Evolutionary conservation across 2,329 filamentous ascomycete species (phyloP), one percentile per base, ranked within the genome.

Genomic region (Cladosporium sp.): DNA sequence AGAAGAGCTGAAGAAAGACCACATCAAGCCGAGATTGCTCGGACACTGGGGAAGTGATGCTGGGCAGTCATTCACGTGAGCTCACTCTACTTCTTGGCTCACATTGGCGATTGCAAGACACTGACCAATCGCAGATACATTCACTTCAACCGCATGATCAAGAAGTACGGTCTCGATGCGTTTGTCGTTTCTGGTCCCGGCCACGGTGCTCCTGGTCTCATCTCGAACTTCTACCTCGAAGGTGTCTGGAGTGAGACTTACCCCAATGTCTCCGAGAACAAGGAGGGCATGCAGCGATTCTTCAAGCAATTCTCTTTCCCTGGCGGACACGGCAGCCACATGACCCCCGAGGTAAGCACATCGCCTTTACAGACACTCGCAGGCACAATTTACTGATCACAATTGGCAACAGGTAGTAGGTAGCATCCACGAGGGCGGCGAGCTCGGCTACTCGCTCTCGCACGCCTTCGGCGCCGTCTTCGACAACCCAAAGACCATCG

Each of bases 301-400:
- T 89, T 90, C 80, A 89, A 89, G 72, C 81, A 85, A 59, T 91
- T 91, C 72, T 89, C 86, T 1, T 90, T 90, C 70, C 87, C 87
- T 0, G 86, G 87, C 14, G 87, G 87, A 51, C 84, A 89, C 61
- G 86, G 86, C 51, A 87, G 83, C 16, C 87, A 90, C 66, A 86
- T 85, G 52, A 90, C 86, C 1, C 86, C 86, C 1, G 86, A 91
- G 71, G 89, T 86, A 0, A 86, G 87, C 0, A 86, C 86, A 43
- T 85, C 81, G 63, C 77, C 8, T n/a, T 14, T 16, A 28, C 5
- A 28, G 22, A 28, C 35, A n/a, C 16, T 38, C 8, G 4, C 11
- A 3, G 16, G 8, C 89, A 14, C 10, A 38, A n/a, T 9, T 9
- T 9, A n/a, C n/a, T 14, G 35, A 38, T 4, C n/a, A 35, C 35